Percentiles rank a stretch among this genome's conserved stretches.
These are phyloP conservation scores for Aspergillus fumigatiaffinis DNA, from an alignment of 2,329 filamentous ascomycete species.

Conservation along the genomic window DNA sequence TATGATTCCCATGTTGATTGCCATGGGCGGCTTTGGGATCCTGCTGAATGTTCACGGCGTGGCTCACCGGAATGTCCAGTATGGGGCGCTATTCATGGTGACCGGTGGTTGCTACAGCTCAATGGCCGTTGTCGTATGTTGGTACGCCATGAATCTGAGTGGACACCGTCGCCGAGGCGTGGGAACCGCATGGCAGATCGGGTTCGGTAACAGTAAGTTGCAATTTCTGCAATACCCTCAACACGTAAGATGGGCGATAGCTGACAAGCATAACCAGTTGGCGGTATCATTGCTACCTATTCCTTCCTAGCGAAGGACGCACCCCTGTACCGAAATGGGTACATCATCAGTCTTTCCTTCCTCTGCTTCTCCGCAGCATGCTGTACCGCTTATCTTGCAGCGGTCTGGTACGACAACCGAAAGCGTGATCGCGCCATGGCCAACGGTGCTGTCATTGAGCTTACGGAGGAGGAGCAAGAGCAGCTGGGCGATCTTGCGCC, in stretches of 20 bases:
- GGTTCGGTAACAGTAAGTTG: conserved; percentile 63
- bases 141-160: conserved; percentile 76
- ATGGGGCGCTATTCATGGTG: conserved; percentile 76
- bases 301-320: conserved; percentile 64
- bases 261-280: conserved; percentile 44
- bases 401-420: conserved; percentile 38
- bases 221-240: background rate
- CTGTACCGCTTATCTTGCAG: conserved; percentile 37
- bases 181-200: conserved; percentile 72
- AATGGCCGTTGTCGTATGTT: conserved; percentile 84
- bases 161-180: conserved; percentile 68
- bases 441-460: conserved; percentile 17
- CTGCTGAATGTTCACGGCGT: conserved; percentile 65
- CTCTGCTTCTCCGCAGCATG: conserved; percentile 61
- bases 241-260: background rate
- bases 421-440: conserved; percentile 31
- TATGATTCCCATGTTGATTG: conserved; percentile 63
- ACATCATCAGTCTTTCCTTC: conserved; percentile 73
- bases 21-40: conserved; percentile 71
- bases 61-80: conserved; percentile 60
- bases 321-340: conserved; percentile 67
- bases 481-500: conserved; percentile 40
- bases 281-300: conserved; percentile 74
- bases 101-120: conserved; percentile 76
- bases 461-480: conserved; percentile 32